Base-by-base conservation (phyloP, 2,329 filamentous ascomycete genomes). In the Pseudogymnoascus sp. region DNA sequence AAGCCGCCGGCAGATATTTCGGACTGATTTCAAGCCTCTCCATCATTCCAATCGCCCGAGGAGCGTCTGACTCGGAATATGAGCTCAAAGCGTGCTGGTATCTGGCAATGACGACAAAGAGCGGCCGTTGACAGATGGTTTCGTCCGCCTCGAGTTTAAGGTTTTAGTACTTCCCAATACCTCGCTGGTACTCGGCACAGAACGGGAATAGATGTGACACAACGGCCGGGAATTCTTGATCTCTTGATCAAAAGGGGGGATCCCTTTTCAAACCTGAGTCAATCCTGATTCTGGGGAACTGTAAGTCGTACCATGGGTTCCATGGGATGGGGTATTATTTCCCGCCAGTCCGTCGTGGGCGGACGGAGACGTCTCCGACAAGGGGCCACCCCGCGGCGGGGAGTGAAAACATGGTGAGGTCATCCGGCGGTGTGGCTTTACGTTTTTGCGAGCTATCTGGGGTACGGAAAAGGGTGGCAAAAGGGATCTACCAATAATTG, bases 401-500 rank as follows among this genome's bases (percentile, higher is more conserved):
- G n/a, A 31, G 26, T 52, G 45, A 52, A 52, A 52, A 52, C 45
- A 19, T 52, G 6, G 29, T 52, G 45, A 52, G 45, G 45, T 52
- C 45, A 52, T 52, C 45, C 26, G 45, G 45, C 45, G 45, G 26
- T 31, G 45, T 52, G 45, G 45, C 45, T 52, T 52, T 52, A 52
- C 45, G 45, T 52, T 52, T 52, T 11, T 52, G 60, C 60, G 68
- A 68, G 69, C 64, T 69, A 63, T 72, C 70, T 66, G 66, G 69
- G 63, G 66, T 62, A 65, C 62, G 65, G 8, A 33, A 33, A 70
- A 71, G 71, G 31, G 60, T 61, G 33, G 31, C 31, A 49, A 61
- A 41, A 29, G 23, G 26, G 33, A 39, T 61, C 26, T 31, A 19
- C 31, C 21, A 23, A 23, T 21, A 55, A 45, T 61, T 61, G 26